Evolutionary conservation across 164 flowering plant species (phyloP).

Genomic region (Aristolochia californica): DNA sequence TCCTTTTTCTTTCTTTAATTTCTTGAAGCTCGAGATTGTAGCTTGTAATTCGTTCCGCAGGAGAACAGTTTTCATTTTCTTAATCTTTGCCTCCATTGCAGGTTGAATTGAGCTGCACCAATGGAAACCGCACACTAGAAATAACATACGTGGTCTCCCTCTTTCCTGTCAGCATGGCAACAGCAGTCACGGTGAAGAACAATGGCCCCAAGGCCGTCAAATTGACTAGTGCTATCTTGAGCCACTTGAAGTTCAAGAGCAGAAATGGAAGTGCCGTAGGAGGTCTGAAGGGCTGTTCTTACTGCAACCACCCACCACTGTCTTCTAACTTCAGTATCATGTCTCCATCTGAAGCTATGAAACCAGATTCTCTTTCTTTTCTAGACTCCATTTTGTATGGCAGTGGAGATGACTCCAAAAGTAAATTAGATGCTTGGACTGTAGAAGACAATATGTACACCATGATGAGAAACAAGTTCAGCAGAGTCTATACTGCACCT

Average conservation of each 20-base stretch:
- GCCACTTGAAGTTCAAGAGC: conserved; percentile 49
- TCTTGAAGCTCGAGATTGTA: background rate
- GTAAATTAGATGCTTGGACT: conserved; percentile 49
- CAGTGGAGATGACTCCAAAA: conserved; percentile 14
- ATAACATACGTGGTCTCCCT: conserved; percentile 60
- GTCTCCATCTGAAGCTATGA: conserved; percentile 67
- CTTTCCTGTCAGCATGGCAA: conserved; percentile 66
- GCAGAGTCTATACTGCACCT: conserved; percentile 73
- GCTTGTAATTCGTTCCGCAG: too few species aligned
- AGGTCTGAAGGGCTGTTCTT: conserved; percentile 62
- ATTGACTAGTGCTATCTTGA: conserved; percentile 56
- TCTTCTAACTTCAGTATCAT: conserved; percentile 59
- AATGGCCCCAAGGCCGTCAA: conserved; percentile 48
- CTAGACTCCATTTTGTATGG: conserved; percentile 18
- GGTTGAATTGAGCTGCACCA: conserved; percentile 70
- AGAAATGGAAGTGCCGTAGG: conserved; percentile 47
- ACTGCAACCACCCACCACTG: conserved; percentile 56
- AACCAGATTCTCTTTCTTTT: conserved; percentile 45
- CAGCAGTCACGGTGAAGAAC: conserved; percentile 81
- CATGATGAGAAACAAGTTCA: conserved; percentile 46
- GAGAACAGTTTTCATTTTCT: background rate
- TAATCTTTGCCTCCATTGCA: conserved; percentile 11
- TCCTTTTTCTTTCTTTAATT: background rate
- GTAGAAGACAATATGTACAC: conserved; percentile 51
- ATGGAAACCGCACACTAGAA: conserved; percentile 40